Percentiles rank a stretch among this genome's conserved stretches.
Evolutionary conservation across 1,284 basidiomycete species (phyloP).

Genomic region (Cryptococcus jaspeensis): DNA sequence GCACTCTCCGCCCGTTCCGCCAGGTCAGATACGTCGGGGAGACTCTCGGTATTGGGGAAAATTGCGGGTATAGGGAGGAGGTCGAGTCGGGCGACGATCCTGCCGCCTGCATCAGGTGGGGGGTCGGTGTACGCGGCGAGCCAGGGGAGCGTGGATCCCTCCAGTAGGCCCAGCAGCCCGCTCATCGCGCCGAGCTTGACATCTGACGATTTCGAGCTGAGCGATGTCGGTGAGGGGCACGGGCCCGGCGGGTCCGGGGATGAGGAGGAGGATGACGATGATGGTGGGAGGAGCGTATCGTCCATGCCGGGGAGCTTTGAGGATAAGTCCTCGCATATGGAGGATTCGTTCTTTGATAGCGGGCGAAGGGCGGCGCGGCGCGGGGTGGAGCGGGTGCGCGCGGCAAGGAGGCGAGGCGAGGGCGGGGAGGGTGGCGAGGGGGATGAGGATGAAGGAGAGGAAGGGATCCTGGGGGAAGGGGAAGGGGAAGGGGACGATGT

Average conservation of each 20-base stretch:
- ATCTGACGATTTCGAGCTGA: slow-evolving; percentile 36
- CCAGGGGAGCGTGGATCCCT: slow-evolving; percentile 18
- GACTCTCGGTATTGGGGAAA: slow-evolving; percentile 74
- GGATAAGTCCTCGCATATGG: slow-evolving; percentile 24
- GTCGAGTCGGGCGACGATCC: slow-evolving; percentile 44
- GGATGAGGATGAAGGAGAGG: slow-evolving; percentile 14
- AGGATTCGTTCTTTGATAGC: slow-evolving; percentile 22
- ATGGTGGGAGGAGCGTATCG: slow-evolving; percentile 58
- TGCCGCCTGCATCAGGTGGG: not conserved
- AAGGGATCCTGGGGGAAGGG: slow-evolving; percentile 38
- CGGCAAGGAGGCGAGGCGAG: slow-evolving; percentile 42
- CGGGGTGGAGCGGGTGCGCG: slow-evolving; percentile 5
- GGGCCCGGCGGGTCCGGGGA: too few relatives aligned
- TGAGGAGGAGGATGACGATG: slow-evolving; percentile 57
- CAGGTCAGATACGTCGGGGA: slow-evolving; percentile 76
- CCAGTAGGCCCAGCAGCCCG: slow-evolving; percentile 32
- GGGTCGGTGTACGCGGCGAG: not conserved
- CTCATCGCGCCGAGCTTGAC: slow-evolving; percentile 44
- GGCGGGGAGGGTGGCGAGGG: slow-evolving; percentile 20
- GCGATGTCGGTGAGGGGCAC: not conserved
- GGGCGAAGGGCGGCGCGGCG: slow-evolving; percentile 11
- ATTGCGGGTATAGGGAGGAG: slow-evolving; percentile 67
- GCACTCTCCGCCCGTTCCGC: slow-evolving; percentile 85
- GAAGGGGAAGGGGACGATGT: slow-evolving; percentile 31
- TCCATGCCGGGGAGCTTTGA: slow-evolving; percentile 79